Percentiles rank a stretch among this genome's conserved stretches.
Conservation (phyloP, 345 rosid genomes). For the Lumnitzera racemosa region DNA sequence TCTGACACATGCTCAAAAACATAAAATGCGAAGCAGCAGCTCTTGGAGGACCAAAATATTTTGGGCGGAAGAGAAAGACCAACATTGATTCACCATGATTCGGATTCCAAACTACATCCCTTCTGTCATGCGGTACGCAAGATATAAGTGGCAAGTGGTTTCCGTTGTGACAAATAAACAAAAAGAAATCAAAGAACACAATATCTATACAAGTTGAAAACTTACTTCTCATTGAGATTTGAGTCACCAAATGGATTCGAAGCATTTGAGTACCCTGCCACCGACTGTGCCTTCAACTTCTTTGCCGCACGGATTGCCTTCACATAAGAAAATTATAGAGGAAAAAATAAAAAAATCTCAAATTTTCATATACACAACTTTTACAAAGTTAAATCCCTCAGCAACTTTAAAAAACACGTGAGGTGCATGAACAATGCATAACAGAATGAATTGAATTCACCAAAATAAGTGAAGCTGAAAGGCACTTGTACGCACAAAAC, state of each 20-base stretch:
- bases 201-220: neutral
- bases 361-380: too few species aligned
- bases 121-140: too few species aligned
- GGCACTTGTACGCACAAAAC: too few species aligned
- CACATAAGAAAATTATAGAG: constrained; percentile 1
- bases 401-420: neutral
- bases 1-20: too few species aligned
- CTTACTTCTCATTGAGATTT: constrained; percentile 82
- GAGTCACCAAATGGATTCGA: constrained; percentile 97
- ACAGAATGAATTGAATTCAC: neutral
- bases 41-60: too few species aligned
- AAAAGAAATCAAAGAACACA: neutral
- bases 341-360: neutral
- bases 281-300: constrained; percentile 65
- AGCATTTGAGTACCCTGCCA: constrained; percentile 86
- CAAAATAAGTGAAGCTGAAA: neutral
- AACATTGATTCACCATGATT: too few species aligned
- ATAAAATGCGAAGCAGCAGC: too few species aligned
- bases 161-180: neutral
- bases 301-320: constrained; percentile 73
- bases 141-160: neutral
- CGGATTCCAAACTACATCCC: too few species aligned
- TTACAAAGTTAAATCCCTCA: too few species aligned
- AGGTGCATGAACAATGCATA: neutral
- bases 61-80: too few species aligned